These are phyloP conservation scores for Brachypodium distachyon DNA, from an alignment of 202 grass and related monocot genomes.

Conservation along the genomic window DNA sequence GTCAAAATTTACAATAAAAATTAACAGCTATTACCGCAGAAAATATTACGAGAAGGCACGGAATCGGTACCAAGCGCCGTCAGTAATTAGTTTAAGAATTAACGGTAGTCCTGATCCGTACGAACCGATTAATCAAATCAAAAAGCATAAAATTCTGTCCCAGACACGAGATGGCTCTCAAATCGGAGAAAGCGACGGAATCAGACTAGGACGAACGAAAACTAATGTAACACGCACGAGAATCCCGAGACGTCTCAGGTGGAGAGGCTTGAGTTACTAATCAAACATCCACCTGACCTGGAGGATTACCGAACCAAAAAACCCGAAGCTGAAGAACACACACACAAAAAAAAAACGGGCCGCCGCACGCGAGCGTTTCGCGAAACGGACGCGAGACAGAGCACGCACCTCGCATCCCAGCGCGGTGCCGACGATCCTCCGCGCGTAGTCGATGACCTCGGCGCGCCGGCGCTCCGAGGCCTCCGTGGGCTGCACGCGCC, in stretches of 20 bases:
- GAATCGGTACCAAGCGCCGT: conserved; percentile 8
- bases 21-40: not conserved
- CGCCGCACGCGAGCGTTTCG: not conserved
- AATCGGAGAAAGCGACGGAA: conserved; percentile 26
- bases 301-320: not conserved
- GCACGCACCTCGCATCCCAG: conserved; percentile 46
- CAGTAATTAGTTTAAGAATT: conserved; percentile 13
- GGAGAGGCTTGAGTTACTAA: not conserved
- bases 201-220: conserved; percentile 14
- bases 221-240: not conserved
- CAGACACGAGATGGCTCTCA: not conserved
- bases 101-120: conserved; percentile 1
- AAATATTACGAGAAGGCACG: not conserved
- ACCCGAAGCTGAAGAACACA: not conserved
- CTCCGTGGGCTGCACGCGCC: conserved; percentile 55
- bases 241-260: not conserved
- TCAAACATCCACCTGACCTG: not conserved
- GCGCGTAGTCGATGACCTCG: conserved; percentile 44
- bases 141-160: not conserved
- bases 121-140: conserved; percentile 10
- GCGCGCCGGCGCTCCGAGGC: conserved; percentile 54
- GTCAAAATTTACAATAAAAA: not conserved
- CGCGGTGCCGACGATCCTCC: conserved; percentile 50
- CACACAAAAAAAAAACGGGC: not conserved
- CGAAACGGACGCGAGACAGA: not conserved